Evolutionary conservation across 2,329 filamentous ascomycete species (phyloP).

Genomic region (Fusarium domesticum): DNA sequence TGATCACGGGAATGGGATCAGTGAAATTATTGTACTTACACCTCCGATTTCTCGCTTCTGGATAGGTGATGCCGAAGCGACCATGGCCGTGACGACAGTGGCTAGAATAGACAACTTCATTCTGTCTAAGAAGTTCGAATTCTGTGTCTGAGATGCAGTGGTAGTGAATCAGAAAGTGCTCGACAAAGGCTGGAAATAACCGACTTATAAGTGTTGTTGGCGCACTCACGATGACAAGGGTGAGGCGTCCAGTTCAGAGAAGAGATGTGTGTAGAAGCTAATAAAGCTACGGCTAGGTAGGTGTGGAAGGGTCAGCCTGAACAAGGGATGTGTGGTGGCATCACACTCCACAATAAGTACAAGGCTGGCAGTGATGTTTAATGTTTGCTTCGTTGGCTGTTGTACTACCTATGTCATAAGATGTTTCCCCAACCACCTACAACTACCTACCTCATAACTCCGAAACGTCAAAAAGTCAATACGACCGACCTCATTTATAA

Average conservation of each 20-base stretch:
- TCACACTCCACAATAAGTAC: too few species aligned
- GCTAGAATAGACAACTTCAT: conserved; percentile 33
- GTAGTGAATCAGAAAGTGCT: background rate
- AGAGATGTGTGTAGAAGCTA: too few species aligned
- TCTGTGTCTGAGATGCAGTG: background rate
- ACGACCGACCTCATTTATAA: background rate
- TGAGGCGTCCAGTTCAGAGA: too few species aligned
- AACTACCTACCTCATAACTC: background rate
- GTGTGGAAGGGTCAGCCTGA: too few species aligned
- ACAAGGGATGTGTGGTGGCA: too few species aligned
- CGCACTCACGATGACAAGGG: too few species aligned
- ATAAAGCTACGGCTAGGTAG: too few species aligned
- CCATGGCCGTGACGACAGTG: conserved; percentile 17
- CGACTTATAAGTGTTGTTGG: too few species aligned
- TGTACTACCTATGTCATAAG: background rate
- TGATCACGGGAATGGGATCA: background rate
- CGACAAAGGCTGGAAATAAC: background rate
- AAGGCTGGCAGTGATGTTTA: background rate
- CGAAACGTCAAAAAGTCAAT: background rate
- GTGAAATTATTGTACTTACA: conserved; percentile 36
- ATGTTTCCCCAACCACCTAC: background rate
- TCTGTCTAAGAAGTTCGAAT: background rate
- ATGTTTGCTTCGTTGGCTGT: background rate
- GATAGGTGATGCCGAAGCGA: conserved; percentile 31
- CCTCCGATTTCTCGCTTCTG: conserved; percentile 45